Evolutionary conservation across 768 basidiomycete genomes (phyloP), one percentile per base, ranked within the genome.

Genomic region (Pisolithus orientalis): DNA sequence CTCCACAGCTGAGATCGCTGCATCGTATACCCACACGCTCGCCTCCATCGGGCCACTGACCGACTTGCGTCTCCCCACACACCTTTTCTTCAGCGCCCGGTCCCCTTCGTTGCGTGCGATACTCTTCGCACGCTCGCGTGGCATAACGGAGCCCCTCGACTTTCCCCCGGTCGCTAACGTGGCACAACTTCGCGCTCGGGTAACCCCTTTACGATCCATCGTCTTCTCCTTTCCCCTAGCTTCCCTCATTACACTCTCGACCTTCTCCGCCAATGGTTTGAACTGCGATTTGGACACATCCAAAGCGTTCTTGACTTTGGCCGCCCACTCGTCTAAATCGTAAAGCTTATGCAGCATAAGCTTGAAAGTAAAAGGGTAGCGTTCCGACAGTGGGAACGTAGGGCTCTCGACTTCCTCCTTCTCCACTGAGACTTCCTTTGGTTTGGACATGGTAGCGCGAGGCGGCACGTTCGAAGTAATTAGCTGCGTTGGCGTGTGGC

Each of bases 311-410:
- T 75, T 77, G 49, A 83, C 76, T 62, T 78, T 80, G 56, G 71
- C 69, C 1, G 68, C 72, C 80, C 82, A 85, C 50, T 83, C 82
- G 21, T 80, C 78, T 49, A 78, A 45, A 24, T 76, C 72, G 64
- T 85, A 85, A 10, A 85, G 70, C 62, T 82, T 79, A 69, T 85
- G 80, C 52, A 84, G 63, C 81, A 83, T 85, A 59, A 80, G 71
- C 59, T 77, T 80, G 72, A 85, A 85, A 32, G 79, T 84, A 67
- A 85, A 85, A 16, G 73, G 72, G 58, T 78, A 80, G 47, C 69
- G 66, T 55, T 58, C 54, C 0, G 34, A 57, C 5, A 76, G 61
- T 5, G 77, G 77, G 53, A 82, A 82, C 37, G 69, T 68, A 2
- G 67, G 69, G 1, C 59, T 71, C 44, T 68, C 65, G 11, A 50